Percentiles rank a stretch among this genome's conserved stretches.
Evolutionary conservation across 139 green algal species (phyloP).

Genomic region (Gonium pectorale): DNA sequence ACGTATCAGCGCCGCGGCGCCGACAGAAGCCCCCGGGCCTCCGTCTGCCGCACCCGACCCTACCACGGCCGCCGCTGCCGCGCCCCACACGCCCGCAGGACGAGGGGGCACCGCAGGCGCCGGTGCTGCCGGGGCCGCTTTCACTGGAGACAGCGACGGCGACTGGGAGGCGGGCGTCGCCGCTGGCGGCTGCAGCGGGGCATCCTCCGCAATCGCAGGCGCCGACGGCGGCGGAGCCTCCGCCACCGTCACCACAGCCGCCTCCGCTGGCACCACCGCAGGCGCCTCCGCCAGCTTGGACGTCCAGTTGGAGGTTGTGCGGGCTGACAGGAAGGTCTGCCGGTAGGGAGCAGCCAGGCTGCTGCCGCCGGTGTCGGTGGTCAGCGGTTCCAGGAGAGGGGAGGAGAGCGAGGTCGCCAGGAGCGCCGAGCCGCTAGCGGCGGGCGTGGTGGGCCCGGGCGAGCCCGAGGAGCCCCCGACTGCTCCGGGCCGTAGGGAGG

Average conservation of each 20-base stretch:
- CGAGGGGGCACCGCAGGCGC: neutral
- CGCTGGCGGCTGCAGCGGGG: neutral
- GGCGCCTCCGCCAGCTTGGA: constrained; percentile 32
- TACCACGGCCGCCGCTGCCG: neutral
- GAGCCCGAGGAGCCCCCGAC: neutral
- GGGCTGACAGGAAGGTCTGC: constrained; percentile 29
- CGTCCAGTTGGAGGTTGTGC: constrained; percentile 35
- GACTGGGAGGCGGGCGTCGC: neutral
- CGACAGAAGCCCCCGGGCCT: too few relatives aligned
- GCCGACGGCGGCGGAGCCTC: neutral
- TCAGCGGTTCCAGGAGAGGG: constrained; percentile 11
- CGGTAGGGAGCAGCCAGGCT: neutral
- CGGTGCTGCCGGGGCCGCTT: neutral
- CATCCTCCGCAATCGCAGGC: neutral
- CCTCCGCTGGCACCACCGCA: constrained; percentile 17
- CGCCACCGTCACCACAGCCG: neutral
- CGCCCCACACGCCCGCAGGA: constrained; percentile 19
- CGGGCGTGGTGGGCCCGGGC: neutral
- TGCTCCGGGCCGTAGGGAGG: constrained; percentile 2
- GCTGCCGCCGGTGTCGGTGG: neutral
- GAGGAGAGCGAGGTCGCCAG: neutral
- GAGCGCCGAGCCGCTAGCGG: neutral
- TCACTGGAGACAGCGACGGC: neutral
- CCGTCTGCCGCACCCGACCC: too few relatives aligned
- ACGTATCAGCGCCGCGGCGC: too few relatives aligned